Percentiles rank a stretch among this genome's conserved stretches.
phyloP scores from a whole-genome alignment of 345 rosid genomes.

The Odontarrhena argentea region DNA sequence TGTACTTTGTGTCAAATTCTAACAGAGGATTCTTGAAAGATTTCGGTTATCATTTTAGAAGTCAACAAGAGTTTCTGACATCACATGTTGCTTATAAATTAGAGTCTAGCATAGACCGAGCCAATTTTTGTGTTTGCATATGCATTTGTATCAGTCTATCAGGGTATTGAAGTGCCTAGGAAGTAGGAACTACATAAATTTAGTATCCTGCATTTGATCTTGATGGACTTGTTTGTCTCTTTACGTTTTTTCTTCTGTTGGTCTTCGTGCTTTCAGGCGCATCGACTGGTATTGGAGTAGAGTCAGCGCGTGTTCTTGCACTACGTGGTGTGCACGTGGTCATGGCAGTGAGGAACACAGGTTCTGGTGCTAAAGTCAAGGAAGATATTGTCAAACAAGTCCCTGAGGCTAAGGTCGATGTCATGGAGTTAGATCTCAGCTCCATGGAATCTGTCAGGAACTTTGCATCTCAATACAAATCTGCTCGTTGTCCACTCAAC shows the following conservation, averaged over 20 bases:
- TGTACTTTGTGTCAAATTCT: too few species aligned
- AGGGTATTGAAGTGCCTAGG: not conserved
- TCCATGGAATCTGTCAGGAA: slow-evolving; percentile 62
- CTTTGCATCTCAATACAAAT: slow-evolving; percentile 58
- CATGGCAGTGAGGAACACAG: slow-evolving; percentile 65
- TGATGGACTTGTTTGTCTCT: not conserved
- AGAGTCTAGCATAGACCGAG: not conserved
- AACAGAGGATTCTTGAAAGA: too few species aligned
- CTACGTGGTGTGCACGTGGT: slow-evolving; percentile 63
- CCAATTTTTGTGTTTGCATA: not conserved
- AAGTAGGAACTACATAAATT: not conserved
- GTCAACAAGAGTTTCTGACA: not conserved
- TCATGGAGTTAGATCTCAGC: slow-evolving; percentile 71
- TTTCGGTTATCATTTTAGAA: not conserved
- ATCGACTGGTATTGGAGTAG: slow-evolving; percentile 67
- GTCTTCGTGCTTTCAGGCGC: slow-evolving; percentile 48
- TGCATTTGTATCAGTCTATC: not conserved
- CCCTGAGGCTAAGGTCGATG: slow-evolving; percentile 61
- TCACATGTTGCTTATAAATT: not conserved
- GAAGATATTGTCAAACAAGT: slow-evolving; percentile 53
- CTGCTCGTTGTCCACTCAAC: slow-evolving; percentile 60
- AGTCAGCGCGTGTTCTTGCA: slow-evolving; percentile 70
- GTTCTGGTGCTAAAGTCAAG: slow-evolving; percentile 51
- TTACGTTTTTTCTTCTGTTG: not conserved
- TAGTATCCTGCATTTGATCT: not conserved